Evolutionary conservation across 208 protist genomes (phyloP).

Genomic region (Acanthamoeba sp.): DNA sequence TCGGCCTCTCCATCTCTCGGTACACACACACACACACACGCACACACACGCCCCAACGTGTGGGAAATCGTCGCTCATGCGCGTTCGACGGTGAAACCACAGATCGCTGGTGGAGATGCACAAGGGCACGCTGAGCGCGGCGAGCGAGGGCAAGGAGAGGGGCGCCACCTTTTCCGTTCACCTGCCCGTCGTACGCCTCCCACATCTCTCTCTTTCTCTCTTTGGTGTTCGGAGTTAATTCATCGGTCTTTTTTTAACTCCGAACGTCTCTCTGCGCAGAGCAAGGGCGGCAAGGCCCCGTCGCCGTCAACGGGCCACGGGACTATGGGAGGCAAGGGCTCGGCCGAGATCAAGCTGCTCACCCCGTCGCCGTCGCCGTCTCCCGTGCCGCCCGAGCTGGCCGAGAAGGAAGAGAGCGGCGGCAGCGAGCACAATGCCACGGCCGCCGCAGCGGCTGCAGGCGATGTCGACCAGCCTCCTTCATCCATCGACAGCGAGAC

Average conservation of each 20-base stretch:
- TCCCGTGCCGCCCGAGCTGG: not conserved
- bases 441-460: too few relatives aligned
- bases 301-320: not conserved
- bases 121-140: conserved; percentile 8
- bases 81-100: not conserved
- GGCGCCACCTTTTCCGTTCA: conserved; percentile 30
- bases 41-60: not conserved
- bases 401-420: too few relatives aligned
- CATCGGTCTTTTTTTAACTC: too few relatives aligned
- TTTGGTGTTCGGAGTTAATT: too few relatives aligned
- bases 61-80: not conserved
- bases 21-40: not conserved
- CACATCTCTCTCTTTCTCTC: not conserved
- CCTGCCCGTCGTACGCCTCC: not conserved
- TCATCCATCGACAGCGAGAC: not conserved
- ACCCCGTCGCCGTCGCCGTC: not conserved
- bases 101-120: conserved; percentile 51
- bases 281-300: not conserved
- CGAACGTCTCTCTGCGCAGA: not conserved
- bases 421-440: too few relatives aligned
- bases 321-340: not conserved
- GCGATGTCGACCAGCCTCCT: too few relatives aligned
- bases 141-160: conserved; percentile 15
- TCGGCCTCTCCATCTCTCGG: conserved; percentile 43
- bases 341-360: conserved; percentile 1